Conservation (phyloP, 257 asterid genomes). For the Perilla frutescens region DNA sequence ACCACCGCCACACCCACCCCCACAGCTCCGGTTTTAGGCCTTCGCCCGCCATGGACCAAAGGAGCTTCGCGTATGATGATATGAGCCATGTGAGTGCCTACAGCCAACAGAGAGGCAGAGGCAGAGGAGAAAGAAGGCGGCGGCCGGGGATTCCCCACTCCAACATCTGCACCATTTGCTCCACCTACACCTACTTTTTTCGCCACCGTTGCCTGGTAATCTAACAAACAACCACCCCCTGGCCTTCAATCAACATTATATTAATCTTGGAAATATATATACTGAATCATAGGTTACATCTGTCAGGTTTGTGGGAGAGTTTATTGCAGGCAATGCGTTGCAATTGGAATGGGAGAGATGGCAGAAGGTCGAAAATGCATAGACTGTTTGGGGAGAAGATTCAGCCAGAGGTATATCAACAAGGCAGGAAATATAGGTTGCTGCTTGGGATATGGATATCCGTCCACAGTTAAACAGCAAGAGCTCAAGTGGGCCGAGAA, state of each 20-base stretch:
- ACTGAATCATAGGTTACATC: not conserved
- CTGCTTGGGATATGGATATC: constrained; percentile 73
- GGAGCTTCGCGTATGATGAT: constrained; percentile 54
- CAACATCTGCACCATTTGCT: constrained; percentile 72
- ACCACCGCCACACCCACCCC: not conserved
- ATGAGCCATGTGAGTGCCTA: constrained; percentile 55
- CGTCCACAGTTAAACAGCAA: constrained; percentile 65
- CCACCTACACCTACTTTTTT: constrained; percentile 58
- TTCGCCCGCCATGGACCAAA: constrained; percentile 26
- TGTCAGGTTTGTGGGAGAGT: constrained; percentile 80
- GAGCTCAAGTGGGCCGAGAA: constrained; percentile 86
- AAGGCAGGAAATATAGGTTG: constrained; percentile 70
- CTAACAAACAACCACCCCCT: not conserved
- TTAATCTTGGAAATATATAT: not conserved
- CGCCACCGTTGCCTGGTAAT: constrained; percentile 81
- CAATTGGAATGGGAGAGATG: constrained; percentile 86
- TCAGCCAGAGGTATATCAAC: constrained; percentile 76
- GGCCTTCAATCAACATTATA: not conserved
- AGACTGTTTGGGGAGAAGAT: constrained; percentile 75
- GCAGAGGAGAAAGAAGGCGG: constrained; percentile 45
- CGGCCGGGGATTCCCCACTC: constrained; percentile 85
- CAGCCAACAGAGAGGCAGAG: not conserved
- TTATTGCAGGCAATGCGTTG: constrained; percentile 70
- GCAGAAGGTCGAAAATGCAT: constrained; percentile 75
- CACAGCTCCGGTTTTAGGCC: not conserved